These are phyloP conservation scores for Davidsoniella virescens DNA, from an alignment of 2,329 filamentous ascomycete species.

Conservation along the genomic window DNA sequence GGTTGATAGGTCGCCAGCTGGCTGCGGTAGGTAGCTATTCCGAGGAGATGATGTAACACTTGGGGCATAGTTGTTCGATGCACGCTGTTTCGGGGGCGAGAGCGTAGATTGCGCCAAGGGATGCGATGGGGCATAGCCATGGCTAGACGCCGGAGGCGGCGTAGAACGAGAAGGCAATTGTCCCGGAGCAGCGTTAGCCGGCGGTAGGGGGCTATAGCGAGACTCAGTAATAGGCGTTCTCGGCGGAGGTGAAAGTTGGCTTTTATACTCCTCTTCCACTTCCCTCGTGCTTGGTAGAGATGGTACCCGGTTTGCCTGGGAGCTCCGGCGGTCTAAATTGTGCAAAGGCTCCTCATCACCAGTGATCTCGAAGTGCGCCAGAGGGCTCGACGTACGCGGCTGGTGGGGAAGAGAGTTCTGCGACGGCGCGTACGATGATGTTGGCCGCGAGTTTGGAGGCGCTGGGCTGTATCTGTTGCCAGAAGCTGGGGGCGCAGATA, in stretches of 20 bases:
- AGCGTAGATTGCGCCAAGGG: slow-evolving; percentile 25
- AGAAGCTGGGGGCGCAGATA: slow-evolving; percentile 22
- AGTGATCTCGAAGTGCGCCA: slow-evolving; percentile 45
- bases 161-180: slow-evolving; percentile 25
- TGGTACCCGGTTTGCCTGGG: slow-evolving; percentile 35
- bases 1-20: slow-evolving; percentile 15
- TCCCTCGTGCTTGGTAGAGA: slow-evolving; percentile 46
- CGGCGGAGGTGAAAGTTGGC: slow-evolving; percentile 16
- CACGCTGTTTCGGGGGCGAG: slow-evolving; percentile 38
- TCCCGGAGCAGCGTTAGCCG: slow-evolving; percentile 16
- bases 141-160: slow-evolving; percentile 29
- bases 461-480: slow-evolving; percentile 38
- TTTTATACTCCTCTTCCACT: slow-evolving; percentile 33
- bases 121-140: slow-evolving; percentile 12
- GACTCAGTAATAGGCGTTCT: slow-evolving; percentile 19
- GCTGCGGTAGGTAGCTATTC: slow-evolving; percentile 2
- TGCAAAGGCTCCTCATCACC: slow-evolving; percentile 23
- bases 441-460: slow-evolving; percentile 25
- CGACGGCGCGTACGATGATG: slow-evolving; percentile 27
- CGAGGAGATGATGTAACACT: slow-evolving; percentile 4
- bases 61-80: slow-evolving; percentile 31
- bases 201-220: slow-evolving; percentile 23
- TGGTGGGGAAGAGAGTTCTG: slow-evolving; percentile 38
- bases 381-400: slow-evolving; percentile 47
- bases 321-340: slow-evolving; percentile 30